Evolutionary conservation across 257 asterid genomes (phyloP).

Genomic region (Vinca minor): DNA sequence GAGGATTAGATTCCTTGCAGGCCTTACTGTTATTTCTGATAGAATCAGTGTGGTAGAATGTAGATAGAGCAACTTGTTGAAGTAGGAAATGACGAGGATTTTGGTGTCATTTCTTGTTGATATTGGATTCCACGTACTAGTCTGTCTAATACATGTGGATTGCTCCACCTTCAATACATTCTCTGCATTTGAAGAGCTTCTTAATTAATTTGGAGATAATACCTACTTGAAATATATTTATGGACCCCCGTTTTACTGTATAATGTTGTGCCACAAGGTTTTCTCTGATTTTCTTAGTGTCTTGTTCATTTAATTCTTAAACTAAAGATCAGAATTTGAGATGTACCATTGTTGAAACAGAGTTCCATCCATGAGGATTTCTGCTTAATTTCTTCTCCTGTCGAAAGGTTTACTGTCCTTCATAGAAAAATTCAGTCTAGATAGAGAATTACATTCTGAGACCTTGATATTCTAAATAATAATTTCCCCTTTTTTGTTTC

Average conservation of each 20-base stretch:
- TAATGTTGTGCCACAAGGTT: neutral
- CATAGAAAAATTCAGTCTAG: too few species aligned
- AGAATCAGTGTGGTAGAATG: constrained; percentile 5
- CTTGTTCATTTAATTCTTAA: neutral
- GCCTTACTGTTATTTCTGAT: neutral
- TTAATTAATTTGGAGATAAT: neutral
- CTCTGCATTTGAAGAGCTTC: neutral
- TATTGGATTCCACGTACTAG: neutral
- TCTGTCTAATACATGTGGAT: neutral
- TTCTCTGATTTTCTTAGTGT: neutral
- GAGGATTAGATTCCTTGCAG: neutral
- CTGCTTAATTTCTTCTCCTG: too few species aligned
- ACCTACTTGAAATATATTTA: neutral
- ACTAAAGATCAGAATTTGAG: neutral
- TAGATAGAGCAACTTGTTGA: neutral
- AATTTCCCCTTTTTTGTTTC: too few species aligned
- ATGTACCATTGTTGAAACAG: neutral
- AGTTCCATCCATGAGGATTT: neutral
- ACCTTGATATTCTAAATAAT: too few species aligned
- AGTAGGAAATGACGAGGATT: constrained; percentile 19
- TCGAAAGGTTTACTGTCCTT: too few species aligned
- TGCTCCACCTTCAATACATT: too few species aligned
- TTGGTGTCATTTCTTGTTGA: constrained; percentile 12
- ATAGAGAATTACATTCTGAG: too few species aligned
- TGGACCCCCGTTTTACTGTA: neutral